A percentile compares a stretch with the other conserved stretches of the same genome.
phyloP scores from a whole-genome alignment of 2,329 filamentous ascomycete genomes.

The Berkeleyomyces rouxiae region DNA sequence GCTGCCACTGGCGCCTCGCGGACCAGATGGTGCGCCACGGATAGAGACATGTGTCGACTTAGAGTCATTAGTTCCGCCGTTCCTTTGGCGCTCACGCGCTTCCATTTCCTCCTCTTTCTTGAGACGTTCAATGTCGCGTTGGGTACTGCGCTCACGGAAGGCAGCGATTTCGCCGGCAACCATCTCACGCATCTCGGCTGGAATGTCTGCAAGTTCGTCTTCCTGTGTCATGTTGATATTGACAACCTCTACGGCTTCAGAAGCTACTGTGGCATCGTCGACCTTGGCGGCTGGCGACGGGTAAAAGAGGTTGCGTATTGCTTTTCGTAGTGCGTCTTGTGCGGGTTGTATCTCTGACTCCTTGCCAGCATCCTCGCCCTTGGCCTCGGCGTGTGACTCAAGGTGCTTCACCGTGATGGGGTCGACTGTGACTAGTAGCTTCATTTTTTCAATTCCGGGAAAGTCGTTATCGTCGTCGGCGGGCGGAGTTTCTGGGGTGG shows the following conservation, averaged over 20 bases:
- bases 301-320: slow-evolving; percentile 56
- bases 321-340: slow-evolving; percentile 47
- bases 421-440: slow-evolving; percentile 61
- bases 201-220: slow-evolving; percentile 89
- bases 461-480: slow-evolving; percentile 23
- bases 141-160: slow-evolving; percentile 81
- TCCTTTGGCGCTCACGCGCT: slow-evolving; percentile 62
- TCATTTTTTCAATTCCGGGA: slow-evolving; percentile 49
- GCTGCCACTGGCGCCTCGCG: slow-evolving; percentile 48
- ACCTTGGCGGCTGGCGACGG: slow-evolving; percentile 31
- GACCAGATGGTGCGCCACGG: slow-evolving; percentile 64
- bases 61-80: slow-evolving; percentile 24
- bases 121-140: slow-evolving; percentile 73
- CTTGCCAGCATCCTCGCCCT: not conserved
- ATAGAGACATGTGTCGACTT: slow-evolving; percentile 18
- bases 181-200: slow-evolving; percentile 86
- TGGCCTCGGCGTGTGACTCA: slow-evolving; percentile 42
- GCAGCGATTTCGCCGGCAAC: slow-evolving; percentile 88
- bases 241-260: slow-evolving; percentile 60
- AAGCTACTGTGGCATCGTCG: slow-evolving; percentile 48
- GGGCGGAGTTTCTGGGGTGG: slow-evolving; percentile 27
- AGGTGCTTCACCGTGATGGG: slow-evolving; percentile 69
- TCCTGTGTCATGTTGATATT: slow-evolving; percentile 78
- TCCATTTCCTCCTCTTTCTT: slow-evolving; percentile 86
- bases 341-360: slow-evolving; percentile 56